Evolutionary conservation across 2,329 filamentous ascomycete genomes (phyloP), one percentile per base, ranked within the genome.

Genomic region (Furcasterigmium sp.): DNA sequence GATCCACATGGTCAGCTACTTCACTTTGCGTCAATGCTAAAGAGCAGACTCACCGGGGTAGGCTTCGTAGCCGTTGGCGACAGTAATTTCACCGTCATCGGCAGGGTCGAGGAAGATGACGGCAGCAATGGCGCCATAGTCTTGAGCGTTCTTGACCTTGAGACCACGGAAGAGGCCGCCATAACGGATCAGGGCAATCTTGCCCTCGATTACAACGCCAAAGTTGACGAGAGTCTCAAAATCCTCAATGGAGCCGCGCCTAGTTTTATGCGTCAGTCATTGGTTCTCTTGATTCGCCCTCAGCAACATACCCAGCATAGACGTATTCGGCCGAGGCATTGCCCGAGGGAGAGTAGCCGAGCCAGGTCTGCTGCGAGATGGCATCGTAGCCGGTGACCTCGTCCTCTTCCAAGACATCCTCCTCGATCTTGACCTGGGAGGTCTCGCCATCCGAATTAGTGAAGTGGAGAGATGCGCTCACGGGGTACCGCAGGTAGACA

Each of bases 101-200:
- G 82, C 82, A 2, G 87, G 85, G 56, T 91, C 87, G 8, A 72
- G 79, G 62, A 87, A 91, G 29, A 91, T 76, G 20, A 90, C 66
- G 1, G 77, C 73, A 3, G 85, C 87, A 29, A 88, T 67, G 74
- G 87, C 86, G 17, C 86, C 86, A 11, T 87, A 67, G 50, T 88
- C 85, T 57, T 91, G 82, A 1, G 89, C 87, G 43, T 87, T 80
- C 66, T 90, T 91, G 39, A 93, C 80, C 59, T 93, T 94, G 37
- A 94, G 66, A 0, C 88, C 89, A 30, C 89, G 76, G 66, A 93
- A 91, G 19, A 87, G 75, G 3, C 75, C 71, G 1, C 88, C 88
- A 56, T 94, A 94, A 55, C 85, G 86, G 14, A 76, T 78, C 29
- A 94, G 62, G 0, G 85, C 86, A 52, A 94, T 89, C 64, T 91